phyloP scores from a whole-genome alignment of 2,329 filamentous ascomycete genomes.

The Epichloe sibirici region DNA sequence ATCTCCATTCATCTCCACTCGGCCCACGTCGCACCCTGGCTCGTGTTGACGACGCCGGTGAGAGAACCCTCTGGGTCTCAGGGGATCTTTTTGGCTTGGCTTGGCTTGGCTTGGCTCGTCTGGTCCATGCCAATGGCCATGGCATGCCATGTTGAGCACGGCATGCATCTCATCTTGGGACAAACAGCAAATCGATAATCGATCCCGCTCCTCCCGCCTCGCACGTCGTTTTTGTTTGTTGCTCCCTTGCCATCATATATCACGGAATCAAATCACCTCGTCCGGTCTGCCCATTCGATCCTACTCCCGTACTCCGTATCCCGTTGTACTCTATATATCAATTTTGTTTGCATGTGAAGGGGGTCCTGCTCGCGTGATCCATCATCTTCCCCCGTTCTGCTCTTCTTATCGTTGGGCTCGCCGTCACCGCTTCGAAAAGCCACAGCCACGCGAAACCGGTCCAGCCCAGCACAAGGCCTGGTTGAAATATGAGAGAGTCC shows the following conservation, averaged over 20 bases:
- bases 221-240: no score
- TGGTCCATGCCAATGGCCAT: no score
- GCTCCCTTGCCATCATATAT: no score
- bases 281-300: no score
- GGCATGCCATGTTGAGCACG: no score
- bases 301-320: background rate
- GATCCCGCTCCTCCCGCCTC: no score
- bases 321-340: background rate
- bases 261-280: no score
- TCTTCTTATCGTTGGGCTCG: background rate
- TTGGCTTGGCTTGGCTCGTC: no score
- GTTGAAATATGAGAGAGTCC: conserved; percentile 8
- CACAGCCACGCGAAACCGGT: no score
- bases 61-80: background rate
- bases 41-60: conserved; percentile 1
- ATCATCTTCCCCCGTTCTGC: background rate
- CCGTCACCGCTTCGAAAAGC: background rate
- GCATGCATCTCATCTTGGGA: no score
- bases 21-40: conserved; percentile 1
- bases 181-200: no score
- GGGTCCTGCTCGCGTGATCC: conserved; percentile 1
- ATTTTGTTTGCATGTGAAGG: background rate
- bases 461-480: background rate
- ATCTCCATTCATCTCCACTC: background rate
- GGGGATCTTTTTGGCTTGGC: no score